Conservation (phyloP, 805 yeast species). For the Starmerella potacharoeniae region DNA sequence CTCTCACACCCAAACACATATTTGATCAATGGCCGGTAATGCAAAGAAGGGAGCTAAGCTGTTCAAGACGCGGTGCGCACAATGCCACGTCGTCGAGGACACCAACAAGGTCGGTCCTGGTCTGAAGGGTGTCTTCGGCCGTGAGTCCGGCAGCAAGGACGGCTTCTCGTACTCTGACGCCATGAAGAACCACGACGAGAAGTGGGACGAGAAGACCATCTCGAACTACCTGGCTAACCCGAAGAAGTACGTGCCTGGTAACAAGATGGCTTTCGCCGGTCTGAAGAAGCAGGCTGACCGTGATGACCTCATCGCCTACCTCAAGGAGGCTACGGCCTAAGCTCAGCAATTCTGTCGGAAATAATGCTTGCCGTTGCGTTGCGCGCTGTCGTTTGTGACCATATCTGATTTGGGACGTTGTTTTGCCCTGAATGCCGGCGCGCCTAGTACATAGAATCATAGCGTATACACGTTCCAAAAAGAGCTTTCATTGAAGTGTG, state of each 20-base stretch:
- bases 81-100: slow-evolving; percentile 93
- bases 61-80: slow-evolving; percentile 97
- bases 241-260: slow-evolving; percentile 99
- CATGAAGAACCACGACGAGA: slow-evolving; percentile 89
- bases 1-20: not conserved
- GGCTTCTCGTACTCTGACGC: slow-evolving; percentile 98
- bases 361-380: not conserved
- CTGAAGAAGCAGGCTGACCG: slow-evolving; percentile 98
- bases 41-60: slow-evolving; percentile 94
- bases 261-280: slow-evolving; percentile 99
- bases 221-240: slow-evolving; percentile 97
- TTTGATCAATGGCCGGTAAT: slow-evolving; percentile 37
- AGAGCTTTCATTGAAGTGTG: not conserved
- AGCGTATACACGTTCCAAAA: not conserved
- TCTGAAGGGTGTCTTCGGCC: slow-evolving; percentile 87
- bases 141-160: slow-evolving; percentile 80
- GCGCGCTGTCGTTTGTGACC: not conserved
- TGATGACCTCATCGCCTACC: slow-evolving; percentile 88
- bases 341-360: not conserved
- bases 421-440: not conserved
- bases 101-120: slow-evolving; percentile 99
- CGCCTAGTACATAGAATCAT: slow-evolving; percentile 1
- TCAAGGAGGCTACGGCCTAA: slow-evolving; percentile 36
- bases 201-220: slow-evolving; percentile 80
- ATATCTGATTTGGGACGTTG: not conserved